A percentile compares a stretch with the other conserved stretches of the same genome.
Evolutionary conservation across 768 basidiomycete species (phyloP).

Genomic region (Hortiboletus flavorubellus): DNA sequence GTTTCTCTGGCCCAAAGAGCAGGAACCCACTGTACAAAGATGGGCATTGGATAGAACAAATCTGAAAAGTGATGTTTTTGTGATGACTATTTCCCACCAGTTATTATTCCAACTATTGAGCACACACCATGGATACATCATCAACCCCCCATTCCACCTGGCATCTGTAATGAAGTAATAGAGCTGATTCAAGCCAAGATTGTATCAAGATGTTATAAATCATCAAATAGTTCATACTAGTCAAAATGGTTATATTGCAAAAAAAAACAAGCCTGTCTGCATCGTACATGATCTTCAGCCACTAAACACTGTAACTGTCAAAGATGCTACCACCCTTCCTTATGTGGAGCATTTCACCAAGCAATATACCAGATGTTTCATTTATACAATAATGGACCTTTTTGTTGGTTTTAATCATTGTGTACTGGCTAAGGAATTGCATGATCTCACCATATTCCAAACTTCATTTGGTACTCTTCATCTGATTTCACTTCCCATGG

Average conservation of each 20-base stretch:
- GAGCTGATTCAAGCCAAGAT: constrained; percentile 36
- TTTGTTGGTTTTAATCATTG: no score
- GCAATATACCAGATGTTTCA: not conserved
- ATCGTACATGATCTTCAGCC: constrained; percentile 27
- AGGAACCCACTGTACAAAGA: constrained; percentile 26
- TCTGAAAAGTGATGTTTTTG: constrained; percentile 33
- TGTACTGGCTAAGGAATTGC: no score
- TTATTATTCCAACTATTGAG: constrained; percentile 32
- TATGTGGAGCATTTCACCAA: constrained; percentile 15
- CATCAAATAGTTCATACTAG: constrained; percentile 36
- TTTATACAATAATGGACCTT: no score
- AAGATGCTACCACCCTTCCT: constrained; percentile 7
- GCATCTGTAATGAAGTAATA: constrained; percentile 23
- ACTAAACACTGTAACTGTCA: constrained; percentile 15
- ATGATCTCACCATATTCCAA: constrained; percentile 28
- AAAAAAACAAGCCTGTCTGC: constrained; percentile 23
- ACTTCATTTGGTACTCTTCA: constrained; percentile 36
- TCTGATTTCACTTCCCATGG: constrained; percentile 38
- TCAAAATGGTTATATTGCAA: constrained; percentile 39
- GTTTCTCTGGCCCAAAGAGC: constrained; percentile 5
- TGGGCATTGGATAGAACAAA: constrained; percentile 40
- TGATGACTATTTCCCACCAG: constrained; percentile 33
- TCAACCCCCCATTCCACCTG: constrained; percentile 31
- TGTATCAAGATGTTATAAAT: constrained; percentile 37
- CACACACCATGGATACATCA: constrained; percentile 34